A percentile compares a stretch with the other conserved stretches of the same genome.
These are phyloP conservation scores for Lecanicillium sp. DNA, from an alignment of 2,329 filamentous ascomycete species.

Conservation along the genomic window DNA sequence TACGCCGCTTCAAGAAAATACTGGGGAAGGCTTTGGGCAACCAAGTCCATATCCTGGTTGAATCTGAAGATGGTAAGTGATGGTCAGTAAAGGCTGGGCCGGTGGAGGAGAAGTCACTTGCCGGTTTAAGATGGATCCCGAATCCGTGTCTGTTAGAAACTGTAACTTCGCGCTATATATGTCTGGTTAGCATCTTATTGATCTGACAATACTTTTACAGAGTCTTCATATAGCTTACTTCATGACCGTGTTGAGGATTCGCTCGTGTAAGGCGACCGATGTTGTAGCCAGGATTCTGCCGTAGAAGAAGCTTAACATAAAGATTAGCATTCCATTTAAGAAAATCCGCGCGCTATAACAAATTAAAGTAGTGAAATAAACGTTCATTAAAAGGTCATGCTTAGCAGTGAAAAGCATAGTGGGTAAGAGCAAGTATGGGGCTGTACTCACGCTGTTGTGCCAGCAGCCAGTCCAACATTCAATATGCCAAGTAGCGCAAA, in stretches of 20 bases:
- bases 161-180: constrained; percentile 5
- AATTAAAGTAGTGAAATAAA: not conserved
- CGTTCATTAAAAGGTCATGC: not conserved
- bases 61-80: too few relatives aligned
- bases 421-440: not conserved
- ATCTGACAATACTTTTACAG: not conserved
- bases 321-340: not conserved
- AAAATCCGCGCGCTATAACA: not conserved
- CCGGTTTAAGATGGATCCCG: constrained; percentile 2
- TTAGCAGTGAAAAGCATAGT: not conserved
- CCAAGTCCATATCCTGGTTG: constrained; percentile 14
- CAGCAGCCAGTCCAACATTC: not conserved
- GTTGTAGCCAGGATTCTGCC: too few relatives aligned
- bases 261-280: too few relatives aligned
- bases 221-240: not conserved
- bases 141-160: constrained; percentile 10
- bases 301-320: not conserved
- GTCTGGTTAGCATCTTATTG: not conserved
- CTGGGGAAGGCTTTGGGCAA: not conserved
- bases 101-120: too few relatives aligned
- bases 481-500: not conserved
- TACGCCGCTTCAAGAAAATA: not conserved
- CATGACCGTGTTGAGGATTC: not conserved
- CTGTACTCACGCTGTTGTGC: not conserved
- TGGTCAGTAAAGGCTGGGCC: too few relatives aligned